Conservation (phyloP, 2,329 filamentous ascomycete species). For the Scedosporium minutisporum region DNA sequence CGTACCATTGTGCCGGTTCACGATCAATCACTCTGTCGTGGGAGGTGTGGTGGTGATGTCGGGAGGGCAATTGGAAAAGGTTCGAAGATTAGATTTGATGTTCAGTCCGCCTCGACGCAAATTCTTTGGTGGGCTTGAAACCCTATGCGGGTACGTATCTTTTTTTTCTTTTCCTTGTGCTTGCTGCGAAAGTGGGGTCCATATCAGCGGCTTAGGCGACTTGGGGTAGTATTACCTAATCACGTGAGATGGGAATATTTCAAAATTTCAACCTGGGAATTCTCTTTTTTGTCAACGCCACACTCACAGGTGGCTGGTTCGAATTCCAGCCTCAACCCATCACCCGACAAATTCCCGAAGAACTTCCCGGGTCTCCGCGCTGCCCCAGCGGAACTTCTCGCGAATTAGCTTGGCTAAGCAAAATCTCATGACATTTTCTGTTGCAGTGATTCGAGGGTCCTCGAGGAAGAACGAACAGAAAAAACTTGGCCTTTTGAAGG, state of each 20-base stretch:
- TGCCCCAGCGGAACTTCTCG: background rate
- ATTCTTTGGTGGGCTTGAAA: constrained; percentile 11
- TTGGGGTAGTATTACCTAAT: background rate
- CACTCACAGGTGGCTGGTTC: background rate
- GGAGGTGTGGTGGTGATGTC: constrained; percentile 7
- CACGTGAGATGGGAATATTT: constrained; percentile 6
- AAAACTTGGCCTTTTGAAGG: background rate
- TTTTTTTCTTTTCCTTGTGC: constrained; percentile 3
- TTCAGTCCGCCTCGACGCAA: constrained; percentile 4
- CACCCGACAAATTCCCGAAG: background rate
- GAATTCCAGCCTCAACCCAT: background rate
- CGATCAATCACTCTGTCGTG: constrained; percentile 35
- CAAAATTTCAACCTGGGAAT: background rate
- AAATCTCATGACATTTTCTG: constrained; percentile 6
- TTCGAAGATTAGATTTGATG: constrained; percentile 7
- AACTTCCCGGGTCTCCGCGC: background rate
- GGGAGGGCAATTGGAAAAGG: background rate
- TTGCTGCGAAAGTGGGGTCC: constrained; percentile 7
- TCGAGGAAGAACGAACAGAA: background rate
- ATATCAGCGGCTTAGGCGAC: constrained; percentile 1
- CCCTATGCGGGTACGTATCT: constrained; percentile 13
- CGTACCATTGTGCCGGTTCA: constrained; percentile 46
- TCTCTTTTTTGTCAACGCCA: background rate
- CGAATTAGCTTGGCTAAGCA: background rate
- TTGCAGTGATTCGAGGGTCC: background rate